A percentile compares a stretch with the other conserved stretches of the same genome.
These are phyloP conservation scores for Coniochaeta hoffmannii DNA, from an alignment of 2,329 filamentous ascomycete species.

Conservation along the genomic window DNA sequence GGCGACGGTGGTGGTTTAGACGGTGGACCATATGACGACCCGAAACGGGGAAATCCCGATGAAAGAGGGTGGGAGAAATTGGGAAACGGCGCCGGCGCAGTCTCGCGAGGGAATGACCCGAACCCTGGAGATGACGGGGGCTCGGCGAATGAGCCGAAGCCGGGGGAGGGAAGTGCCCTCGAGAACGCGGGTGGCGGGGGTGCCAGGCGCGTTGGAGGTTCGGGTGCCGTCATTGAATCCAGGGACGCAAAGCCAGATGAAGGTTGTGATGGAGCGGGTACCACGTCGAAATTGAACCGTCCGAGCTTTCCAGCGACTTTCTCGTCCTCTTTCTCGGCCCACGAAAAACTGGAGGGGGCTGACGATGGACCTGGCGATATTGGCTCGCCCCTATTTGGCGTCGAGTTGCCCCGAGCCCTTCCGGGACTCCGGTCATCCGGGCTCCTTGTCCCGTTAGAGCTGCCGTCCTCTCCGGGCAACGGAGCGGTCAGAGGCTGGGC, in stretches of 20 bases:
- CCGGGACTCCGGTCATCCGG: constrained; percentile 32
- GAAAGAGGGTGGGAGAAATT: neutral
- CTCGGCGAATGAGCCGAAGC: constrained; percentile 17
- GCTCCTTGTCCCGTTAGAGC: constrained; percentile 30
- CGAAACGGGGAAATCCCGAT: neutral
- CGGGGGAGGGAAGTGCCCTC: constrained; percentile 18
- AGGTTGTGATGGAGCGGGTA: constrained; percentile 28
- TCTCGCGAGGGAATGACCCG: neutral
- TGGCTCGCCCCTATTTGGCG: constrained; percentile 35
- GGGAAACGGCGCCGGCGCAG: neutral
- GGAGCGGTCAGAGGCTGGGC: constrained; percentile 56
- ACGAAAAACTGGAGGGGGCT: constrained; percentile 56
- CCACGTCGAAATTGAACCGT: constrained; percentile 31
- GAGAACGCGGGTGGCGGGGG: constrained; percentile 8
- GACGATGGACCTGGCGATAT: constrained; percentile 59
- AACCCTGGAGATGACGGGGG: constrained; percentile 34
- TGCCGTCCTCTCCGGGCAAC: constrained; percentile 45
- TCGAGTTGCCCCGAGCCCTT: constrained; percentile 46
- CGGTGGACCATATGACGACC: neutral
- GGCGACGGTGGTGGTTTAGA: constrained; percentile 11
- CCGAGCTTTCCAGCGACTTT: constrained; percentile 29
- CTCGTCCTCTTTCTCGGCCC: constrained; percentile 43
- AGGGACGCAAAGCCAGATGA: constrained; percentile 17
- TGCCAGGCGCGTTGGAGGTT: neutral
- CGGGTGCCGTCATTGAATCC: neutral